phyloP scores from a whole-genome alignment of 2,329 filamentous ascomycete species.

The Alternaria brassicicola region DNA sequence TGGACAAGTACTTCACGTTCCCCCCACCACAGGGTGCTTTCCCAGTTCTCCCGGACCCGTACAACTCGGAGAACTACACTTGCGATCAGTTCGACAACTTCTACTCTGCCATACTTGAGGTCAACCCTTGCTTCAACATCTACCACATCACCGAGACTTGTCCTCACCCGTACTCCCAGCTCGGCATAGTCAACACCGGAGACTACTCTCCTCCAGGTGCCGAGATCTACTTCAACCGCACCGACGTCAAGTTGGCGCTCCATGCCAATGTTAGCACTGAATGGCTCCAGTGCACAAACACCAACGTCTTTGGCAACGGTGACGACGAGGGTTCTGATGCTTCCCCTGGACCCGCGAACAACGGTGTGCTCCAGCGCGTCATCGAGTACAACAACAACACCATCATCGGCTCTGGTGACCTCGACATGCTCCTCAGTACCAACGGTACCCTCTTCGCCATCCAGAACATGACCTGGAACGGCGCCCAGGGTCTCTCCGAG shows the following conservation, averaged over 20 bases:
- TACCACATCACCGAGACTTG: conserved; percentile 57
- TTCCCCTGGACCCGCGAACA: conserved; percentile 48
- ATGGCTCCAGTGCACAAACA: conserved; percentile 51
- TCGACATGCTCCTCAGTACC: conserved; percentile 57
- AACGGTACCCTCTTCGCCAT: conserved; percentile 60
- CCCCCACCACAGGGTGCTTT: conserved; percentile 47
- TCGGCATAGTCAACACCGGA: conserved; percentile 48
- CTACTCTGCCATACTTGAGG: conserved; percentile 48
- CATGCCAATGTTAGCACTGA: conserved; percentile 54
- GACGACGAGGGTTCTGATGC: conserved; percentile 38
- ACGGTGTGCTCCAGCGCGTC: conserved; percentile 54
- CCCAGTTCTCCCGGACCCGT: conserved; percentile 36
- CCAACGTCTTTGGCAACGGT: conserved; percentile 52
- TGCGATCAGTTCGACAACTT: conserved; percentile 52
- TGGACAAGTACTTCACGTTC: conserved; percentile 47
- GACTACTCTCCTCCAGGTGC: conserved; percentile 51
- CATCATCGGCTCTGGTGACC: conserved; percentile 56
- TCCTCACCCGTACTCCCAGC: conserved; percentile 49
- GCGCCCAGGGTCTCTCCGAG: conserved; percentile 53
- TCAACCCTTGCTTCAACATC: conserved; percentile 60
- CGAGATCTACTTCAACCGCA: conserved; percentile 59
- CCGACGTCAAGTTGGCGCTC: conserved; percentile 58
- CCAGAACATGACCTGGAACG: conserved; percentile 62
- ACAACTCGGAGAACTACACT: conserved; percentile 27
- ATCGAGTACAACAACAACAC: conserved; percentile 60